These are phyloP conservation scores for Candida ficus DNA, from an alignment of 805 yeast species.

Conservation along the genomic window DNA sequence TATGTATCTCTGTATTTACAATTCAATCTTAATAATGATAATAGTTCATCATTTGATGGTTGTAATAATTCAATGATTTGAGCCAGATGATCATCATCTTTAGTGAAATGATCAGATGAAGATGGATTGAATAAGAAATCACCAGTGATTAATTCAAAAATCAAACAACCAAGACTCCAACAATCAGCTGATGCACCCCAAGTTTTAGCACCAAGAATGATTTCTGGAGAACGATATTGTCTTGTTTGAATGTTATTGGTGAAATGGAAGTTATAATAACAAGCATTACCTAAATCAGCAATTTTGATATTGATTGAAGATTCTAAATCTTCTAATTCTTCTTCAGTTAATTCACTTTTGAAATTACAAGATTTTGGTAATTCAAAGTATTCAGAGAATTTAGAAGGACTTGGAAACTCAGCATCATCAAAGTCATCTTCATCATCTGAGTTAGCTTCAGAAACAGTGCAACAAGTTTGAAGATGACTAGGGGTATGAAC, in stretches of 20 bases:
- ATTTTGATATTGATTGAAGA: slow-evolving; percentile 37
- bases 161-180: slow-evolving; percentile 56
- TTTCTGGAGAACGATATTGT: slow-evolving; percentile 64
- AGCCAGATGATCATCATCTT: slow-evolving; percentile 60
- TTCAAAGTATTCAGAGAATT: background rate
- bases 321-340: slow-evolving; percentile 10
- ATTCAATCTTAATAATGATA: slow-evolving; percentile 30
- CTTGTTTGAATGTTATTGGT: slow-evolving; percentile 67
- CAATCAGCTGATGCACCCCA: slow-evolving; percentile 64
- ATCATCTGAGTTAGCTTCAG: slow-evolving; percentile 14
- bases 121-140: slow-evolving; percentile 58
- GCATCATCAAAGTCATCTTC: slow-evolving; percentile 3
- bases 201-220: slow-evolving; percentile 42
- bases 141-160: slow-evolving; percentile 57
- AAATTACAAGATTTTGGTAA: slow-evolving; percentile 5
- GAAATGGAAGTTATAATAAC: slow-evolving; percentile 58
- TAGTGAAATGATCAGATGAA: slow-evolving; percentile 24
- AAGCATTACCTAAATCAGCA: slow-evolving; percentile 69
- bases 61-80: slow-evolving; percentile 48
- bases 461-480: slow-evolving; percentile 3
- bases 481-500: slow-evolving; percentile 4
- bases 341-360: slow-evolving; percentile 2
- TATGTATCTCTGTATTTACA: slow-evolving; percentile 42
- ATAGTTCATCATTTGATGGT: slow-evolving; percentile 34
- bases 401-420: background rate